Evolutionary conservation across 371 early-diverging fungal genomes (phyloP).

Genomic region (Mortierella sp.): DNA sequence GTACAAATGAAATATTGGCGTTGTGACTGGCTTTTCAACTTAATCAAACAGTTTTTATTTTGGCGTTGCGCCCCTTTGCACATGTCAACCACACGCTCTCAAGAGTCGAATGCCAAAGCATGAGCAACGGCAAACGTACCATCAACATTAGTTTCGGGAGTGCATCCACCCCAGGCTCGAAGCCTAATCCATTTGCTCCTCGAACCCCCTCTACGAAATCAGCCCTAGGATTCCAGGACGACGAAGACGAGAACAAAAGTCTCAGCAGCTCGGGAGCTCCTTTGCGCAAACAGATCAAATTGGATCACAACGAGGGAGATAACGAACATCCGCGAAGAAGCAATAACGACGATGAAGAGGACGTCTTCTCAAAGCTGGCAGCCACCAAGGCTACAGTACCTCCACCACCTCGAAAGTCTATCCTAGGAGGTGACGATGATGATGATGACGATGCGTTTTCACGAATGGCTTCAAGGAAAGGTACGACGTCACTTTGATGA

Average conservation of each 20-base stretch:
- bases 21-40: no score
- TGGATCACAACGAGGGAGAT: conserved; percentile 22
- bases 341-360: conserved; percentile 15
- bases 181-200: conserved; percentile 37
- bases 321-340: background rate
- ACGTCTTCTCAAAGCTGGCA: conserved; percentile 10
- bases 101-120: conserved; percentile 11
- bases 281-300: conserved; percentile 37
- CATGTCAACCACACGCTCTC: conserved; percentile 4
- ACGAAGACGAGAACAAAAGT: conserved; percentile 21
- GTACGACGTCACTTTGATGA: background rate
- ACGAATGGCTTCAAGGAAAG: conserved; percentile 22
- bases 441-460: conserved; percentile 44
- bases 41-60: background rate
- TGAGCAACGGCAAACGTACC: conserved; percentile 46
- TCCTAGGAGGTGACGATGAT: conserved; percentile 24
- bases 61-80: background rate
- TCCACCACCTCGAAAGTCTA: conserved; percentile 4
- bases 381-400: background rate
- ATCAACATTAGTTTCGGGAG: conserved; percentile 52
- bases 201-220: conserved; percentile 17
- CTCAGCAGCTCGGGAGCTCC: conserved; percentile 24
- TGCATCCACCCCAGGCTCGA: conserved; percentile 14
- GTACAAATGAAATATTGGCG: no score
- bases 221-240: conserved; percentile 48